Evolutionary conservation across 768 basidiomycete species (phyloP), one percentile per base, ranked within the genome.

Genomic region (Mycena leptocephala): DNA sequence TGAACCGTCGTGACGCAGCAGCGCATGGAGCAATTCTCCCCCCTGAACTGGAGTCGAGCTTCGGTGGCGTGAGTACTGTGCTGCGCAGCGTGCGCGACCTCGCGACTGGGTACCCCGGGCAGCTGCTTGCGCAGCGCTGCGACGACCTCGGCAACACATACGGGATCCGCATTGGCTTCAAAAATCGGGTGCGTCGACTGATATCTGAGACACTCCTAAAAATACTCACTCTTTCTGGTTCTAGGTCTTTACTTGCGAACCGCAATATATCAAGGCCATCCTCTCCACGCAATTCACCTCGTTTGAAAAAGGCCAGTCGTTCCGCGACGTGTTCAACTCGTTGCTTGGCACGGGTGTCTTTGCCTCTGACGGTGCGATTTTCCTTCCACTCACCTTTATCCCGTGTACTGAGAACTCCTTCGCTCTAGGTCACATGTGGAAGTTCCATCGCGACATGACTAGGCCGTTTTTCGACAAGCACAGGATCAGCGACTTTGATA

Each of bases 391-490:
- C 24, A 11, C 43, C 56, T 32, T 10, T 58, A 39, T 11, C 7
- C 7, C 32, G 41, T 22, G 9, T 22, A 20, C 10, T 46, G 56
- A 30, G 2, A 3, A 5, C 9, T 24, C n/a, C 22, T 46, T 61
- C 14, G 10, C 46, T 51, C 55, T 48, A 37, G 56, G 39, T 8
- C 8, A 18, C 18, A 43, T 35, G 22, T 58, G 82, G 33, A 90
- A 92, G 80, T 89, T 93, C 78, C 93, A 94, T 81, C 90, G 93
- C 18, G 78, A 87, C 8, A 92, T 95, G 85, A 92, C 92, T 0
- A 89, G 94, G 0, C 94, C 94, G 0, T 94, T 94, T 85, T 95
- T 95, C 85, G 88, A 81, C 69, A 87, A 86, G 59, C 92, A 94
- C 30, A 85, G 88, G 28, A 90, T 93, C 72, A 89, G 87, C 48